Evolutionary conservation across 164 flowering plant genomes (phyloP), one percentile per base, ranked within the genome.

Genomic region (Kalanchoe fedtschenkoi): DNA sequence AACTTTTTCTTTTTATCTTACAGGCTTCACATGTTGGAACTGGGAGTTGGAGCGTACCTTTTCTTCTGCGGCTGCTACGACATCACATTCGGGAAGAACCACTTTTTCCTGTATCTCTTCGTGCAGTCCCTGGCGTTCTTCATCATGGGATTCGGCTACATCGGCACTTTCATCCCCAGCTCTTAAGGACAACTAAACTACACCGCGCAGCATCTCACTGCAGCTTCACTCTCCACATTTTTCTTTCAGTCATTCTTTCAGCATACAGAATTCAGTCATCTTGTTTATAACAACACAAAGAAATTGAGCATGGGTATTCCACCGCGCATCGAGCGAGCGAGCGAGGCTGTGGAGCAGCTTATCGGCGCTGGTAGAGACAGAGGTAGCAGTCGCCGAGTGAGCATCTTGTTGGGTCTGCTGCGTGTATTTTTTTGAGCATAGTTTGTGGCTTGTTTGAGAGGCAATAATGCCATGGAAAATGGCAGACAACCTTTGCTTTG

Each of bases 91-190:
- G 95, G 95, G 61, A 79, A 82, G 46, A 83, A 76, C 66, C 77
- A 78, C 66, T 88, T 65, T 75, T 90, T 72, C 80, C 37, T 90
- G 6, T 90, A 80, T 70, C 86, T 90, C 35, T 86, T 53, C 61
- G 58, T 71, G 13, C 97, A 90, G 73, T 75, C 95, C 10, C 51
- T 77, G 0, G 83, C 97, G 61, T 90, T 88, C 83, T 82, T 88
- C 71, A 65, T 84, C 37, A 54, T 64, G 58, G 97, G 95, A 11
- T 81, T 88, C 39, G 95, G 93, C 14, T 83, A 84, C 47, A 66
- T 90, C 24, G 97, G 97, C 66, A 88, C 89, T n/a, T 60, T 81
- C 47, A 79, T 86, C 32, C 89, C 92, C 58, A 65, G 64, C 68
- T 72, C 85, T 28, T 78, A 73, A 42, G 16, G 21, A 26, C 4